Evolutionary conservation across 2,329 filamentous ascomycete genomes (phyloP), one percentile per base, ranked within the genome.

Genomic region (Drechslerella dactyloides): DNA sequence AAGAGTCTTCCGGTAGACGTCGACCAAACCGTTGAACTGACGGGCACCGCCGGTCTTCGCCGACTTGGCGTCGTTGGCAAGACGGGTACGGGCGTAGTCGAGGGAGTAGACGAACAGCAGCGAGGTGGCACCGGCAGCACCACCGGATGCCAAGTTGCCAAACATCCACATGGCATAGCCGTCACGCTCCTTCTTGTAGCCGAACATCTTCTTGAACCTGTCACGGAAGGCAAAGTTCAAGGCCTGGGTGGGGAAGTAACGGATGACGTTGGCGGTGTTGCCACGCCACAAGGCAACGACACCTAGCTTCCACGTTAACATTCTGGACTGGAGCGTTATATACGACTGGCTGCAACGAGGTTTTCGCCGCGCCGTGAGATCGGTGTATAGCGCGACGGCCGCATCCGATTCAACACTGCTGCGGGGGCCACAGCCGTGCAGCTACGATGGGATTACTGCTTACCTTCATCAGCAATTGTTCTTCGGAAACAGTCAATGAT

Each of bases 261-360:
- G 94, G 88, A 99, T 96, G 84, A 99, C 94, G 90, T 99, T 99
- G 91, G 94, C 94, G 82, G 94, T 99, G 91, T 99, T 99, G 85
- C 94, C 94, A 89, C 94, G 89, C 94, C 94, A 99, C 80, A 99
- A 87, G 77, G 93, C 89, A 83, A 94, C 89, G 79, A 94, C 84
- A 56, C 75, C 75, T 76, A 53, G 46, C 56, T 24, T 19, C 33
- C 15, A 27, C 27, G 33, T 55, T 52, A 65, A 40, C 48, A 61
- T 13, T n/a, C 23, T 33, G 23, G n/a, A 21, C 24, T 7, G 17
- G 23, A 23, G 11, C 2, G 10, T 53, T 11, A 50, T 60, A 50
- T 27, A 33, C 40, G 17, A 17, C 30, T 33, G 40, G 23, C 13
- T 60, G 21, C 19, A 33, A 19, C 13, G 19, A 35, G 57, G n/a